A percentile compares a stretch with the other conserved stretches of the same genome.
Evolutionary conservation across 495 filamentous ascomycete species (phyloP).

Genomic region (Lasiosphaeris hirsuta): DNA sequence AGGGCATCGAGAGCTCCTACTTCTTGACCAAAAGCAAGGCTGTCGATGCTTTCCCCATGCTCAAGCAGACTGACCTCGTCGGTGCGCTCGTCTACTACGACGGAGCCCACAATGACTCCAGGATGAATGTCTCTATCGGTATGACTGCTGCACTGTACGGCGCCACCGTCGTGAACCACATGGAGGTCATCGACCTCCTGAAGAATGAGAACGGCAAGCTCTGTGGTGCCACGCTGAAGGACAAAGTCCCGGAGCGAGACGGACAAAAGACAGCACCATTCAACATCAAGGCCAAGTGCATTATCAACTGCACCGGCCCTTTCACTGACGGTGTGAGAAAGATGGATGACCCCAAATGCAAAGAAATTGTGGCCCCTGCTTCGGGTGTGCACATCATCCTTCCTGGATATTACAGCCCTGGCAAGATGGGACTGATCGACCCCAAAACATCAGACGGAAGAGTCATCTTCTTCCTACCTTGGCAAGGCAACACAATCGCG

Average conservation of each 20-base stretch:
- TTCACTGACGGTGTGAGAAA: constrained; percentile 93
- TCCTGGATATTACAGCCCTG: constrained; percentile 91
- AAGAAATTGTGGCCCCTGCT: constrained; percentile 89
- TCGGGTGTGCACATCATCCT: constrained; percentile 94
- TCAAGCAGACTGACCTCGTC: constrained; percentile 78
- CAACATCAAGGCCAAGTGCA: constrained; percentile 77
- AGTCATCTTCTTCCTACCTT: constrained; percentile 98
- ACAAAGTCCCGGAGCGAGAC: constrained; percentile 61
- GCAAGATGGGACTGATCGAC: constrained; percentile 95
- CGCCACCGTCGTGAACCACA: constrained; percentile 86
- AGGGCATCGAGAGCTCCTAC: constrained; percentile 96
- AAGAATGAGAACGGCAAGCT: constrained; percentile 79
- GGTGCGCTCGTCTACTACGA: constrained; percentile 98
- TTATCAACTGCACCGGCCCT: constrained; percentile 95
- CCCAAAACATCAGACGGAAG: constrained; percentile 91
- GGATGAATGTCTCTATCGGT: constrained; percentile 95
- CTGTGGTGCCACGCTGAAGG: constrained; percentile 74
- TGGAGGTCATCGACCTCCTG: constrained; percentile 79
- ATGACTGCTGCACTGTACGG: constrained; percentile 96
- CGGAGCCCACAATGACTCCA: constrained; percentile 95
- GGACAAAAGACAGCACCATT: constrained; percentile 56
- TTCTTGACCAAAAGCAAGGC: constrained; percentile 94
- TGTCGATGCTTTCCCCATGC: constrained; percentile 95
- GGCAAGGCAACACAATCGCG: constrained; percentile 98
- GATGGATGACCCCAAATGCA: constrained; percentile 69